Evolutionary conservation across 257 asterid genomes (phyloP).

Genomic region (Galeopsis tetrahit): DNA sequence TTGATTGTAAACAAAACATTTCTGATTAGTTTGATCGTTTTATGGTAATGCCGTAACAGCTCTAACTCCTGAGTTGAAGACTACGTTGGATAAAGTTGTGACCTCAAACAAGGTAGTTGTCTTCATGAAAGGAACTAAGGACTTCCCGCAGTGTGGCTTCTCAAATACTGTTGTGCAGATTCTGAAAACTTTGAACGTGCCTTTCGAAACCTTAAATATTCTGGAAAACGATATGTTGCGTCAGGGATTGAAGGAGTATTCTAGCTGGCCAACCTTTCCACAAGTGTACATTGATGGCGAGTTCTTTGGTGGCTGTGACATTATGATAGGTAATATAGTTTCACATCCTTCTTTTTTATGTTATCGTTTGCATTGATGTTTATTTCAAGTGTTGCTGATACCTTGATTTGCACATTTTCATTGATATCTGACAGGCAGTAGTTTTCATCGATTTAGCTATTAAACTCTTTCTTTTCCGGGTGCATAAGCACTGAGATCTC

Average conservation of each 20-base stretch:
- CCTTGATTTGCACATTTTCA: not conserved
- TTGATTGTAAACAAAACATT: constrained; percentile 8
- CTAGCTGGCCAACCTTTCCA: constrained; percentile 96
- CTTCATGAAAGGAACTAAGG: constrained; percentile 94
- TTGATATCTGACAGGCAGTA: not conserved
- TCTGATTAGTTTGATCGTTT: not conserved
- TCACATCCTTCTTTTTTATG: not conserved
- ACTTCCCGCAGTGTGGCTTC: constrained; percentile 93
- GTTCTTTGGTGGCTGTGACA: constrained; percentile 96
- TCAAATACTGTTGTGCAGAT: constrained; percentile 88
- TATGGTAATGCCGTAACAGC: constrained; percentile 48
- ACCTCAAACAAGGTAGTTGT: constrained; percentile 70
- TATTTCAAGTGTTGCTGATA: not conserved
- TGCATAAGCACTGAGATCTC: constrained; percentile 3
- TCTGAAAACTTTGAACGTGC: constrained; percentile 63
- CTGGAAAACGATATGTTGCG: constrained; percentile 81
- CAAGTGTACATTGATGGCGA: constrained; percentile 90
- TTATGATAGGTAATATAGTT: constrained; percentile 58
- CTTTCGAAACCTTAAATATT: constrained; percentile 77
- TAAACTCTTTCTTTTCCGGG: not conserved
- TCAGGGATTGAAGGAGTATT: constrained; percentile 86
- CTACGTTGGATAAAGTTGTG: constrained; percentile 80
- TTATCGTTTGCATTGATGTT: constrained; percentile 7
- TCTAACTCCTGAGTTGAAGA: constrained; percentile 71
- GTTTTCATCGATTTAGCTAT: not conserved